These are phyloP conservation scores for Trichosporon sp. DNA, from an alignment of 1,284 basidiomycete species.

Conservation along the genomic window DNA sequence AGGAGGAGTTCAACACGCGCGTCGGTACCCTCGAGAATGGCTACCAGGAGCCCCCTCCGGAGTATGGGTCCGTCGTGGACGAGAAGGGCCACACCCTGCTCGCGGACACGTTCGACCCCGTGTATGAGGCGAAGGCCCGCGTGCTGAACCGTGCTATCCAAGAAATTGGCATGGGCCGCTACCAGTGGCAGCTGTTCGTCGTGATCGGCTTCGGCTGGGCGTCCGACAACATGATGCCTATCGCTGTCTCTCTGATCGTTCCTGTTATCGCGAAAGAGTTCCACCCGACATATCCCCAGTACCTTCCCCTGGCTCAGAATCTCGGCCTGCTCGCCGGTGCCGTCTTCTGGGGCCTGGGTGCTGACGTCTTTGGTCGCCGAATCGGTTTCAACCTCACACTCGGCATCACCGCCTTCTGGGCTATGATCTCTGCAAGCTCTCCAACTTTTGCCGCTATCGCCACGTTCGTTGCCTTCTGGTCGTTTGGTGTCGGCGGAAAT, in stretches of 20 bases:
- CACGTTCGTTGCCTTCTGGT: conserved; percentile 57
- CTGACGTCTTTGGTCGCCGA: conserved; percentile 51
- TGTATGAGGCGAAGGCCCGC: conserved; percentile 38
- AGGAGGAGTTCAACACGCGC: background rate
- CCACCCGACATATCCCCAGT: conserved; percentile 14
- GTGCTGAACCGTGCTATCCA: conserved; percentile 40
- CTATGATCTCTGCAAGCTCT: conserved; percentile 52
- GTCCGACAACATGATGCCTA: conserved; percentile 48
- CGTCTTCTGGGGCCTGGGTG: conserved; percentile 52
- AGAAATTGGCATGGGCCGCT: conserved; percentile 59
- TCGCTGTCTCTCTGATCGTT: conserved; percentile 34
- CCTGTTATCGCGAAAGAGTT: conserved; percentile 53
- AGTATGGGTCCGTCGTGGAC: background rate
- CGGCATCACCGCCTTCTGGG: conserved; percentile 58
- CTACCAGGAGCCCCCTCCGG: background rate
- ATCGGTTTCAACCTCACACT: conserved; percentile 61
- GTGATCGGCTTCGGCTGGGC: conserved; percentile 51
- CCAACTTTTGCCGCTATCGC: conserved; percentile 55
- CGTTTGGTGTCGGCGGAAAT: conserved; percentile 60
- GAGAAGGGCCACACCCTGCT: conserved; percentile 11
- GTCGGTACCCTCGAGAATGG: background rate
- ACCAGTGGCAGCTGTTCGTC: conserved; percentile 53
- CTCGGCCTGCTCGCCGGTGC: conserved; percentile 36
- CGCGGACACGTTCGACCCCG: conserved; percentile 27
- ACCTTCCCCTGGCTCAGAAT: conserved; percentile 33